Conservation (phyloP, 257 asterid species). For the Gynochthodes officinalis region DNA sequence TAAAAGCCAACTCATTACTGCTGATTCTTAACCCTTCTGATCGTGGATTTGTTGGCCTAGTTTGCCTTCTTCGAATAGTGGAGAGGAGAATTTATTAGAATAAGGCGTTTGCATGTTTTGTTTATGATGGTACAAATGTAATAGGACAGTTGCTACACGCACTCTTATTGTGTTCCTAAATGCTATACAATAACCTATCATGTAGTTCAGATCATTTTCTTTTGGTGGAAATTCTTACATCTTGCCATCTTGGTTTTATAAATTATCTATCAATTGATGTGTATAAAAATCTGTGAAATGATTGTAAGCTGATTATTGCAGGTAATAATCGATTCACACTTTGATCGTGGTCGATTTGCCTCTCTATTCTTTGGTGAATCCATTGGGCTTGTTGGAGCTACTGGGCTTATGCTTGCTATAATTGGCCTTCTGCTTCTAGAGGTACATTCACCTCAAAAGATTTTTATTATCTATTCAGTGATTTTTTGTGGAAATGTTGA, state of each 20-base stretch:
- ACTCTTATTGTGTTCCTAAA: not conserved
- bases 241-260: not conserved
- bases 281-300: constrained; percentile 13
- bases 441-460: constrained; percentile 40
- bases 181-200: not conserved
- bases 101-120: not conserved
- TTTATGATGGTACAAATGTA: too few relatives aligned
- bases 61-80: not conserved
- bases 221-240: not conserved
- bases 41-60: not conserved
- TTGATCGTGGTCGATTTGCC: constrained; percentile 87
- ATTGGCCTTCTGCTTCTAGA: constrained; percentile 87
- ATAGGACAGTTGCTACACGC: not conserved
- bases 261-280: not conserved
- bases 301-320: constrained; percentile 37
- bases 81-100: not conserved
- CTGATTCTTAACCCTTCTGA: not conserved
- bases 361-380: constrained; percentile 86
- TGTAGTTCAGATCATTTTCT: not conserved
- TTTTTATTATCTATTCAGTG: not conserved
- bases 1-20: not conserved
- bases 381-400: constrained; percentile 64
- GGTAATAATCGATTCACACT: constrained; percentile 98
- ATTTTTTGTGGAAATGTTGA: not conserved
- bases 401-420: constrained; percentile 87